Evolutionary conservation across 2,329 filamentous ascomycete genomes (phyloP).

Genomic region (Colletotrichum horii): DNA sequence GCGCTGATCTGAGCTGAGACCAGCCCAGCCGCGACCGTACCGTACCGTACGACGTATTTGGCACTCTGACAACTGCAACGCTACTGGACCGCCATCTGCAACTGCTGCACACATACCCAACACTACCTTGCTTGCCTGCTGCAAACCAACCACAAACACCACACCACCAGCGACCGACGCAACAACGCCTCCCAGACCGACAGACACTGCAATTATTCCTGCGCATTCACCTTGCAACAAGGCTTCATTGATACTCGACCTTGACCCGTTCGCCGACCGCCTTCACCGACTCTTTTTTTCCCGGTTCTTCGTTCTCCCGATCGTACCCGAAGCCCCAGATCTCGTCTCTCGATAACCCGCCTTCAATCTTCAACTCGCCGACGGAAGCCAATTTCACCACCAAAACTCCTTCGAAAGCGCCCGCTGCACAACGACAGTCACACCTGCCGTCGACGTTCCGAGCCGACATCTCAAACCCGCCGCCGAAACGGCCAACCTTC

Average conservation of each 20-base stretch:
- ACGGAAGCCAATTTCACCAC: not conserved
- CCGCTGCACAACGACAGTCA: not conserved
- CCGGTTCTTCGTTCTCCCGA: not conserved
- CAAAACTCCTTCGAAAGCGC: not conserved
- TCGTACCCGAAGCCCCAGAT: not conserved
- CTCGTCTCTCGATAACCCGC: not conserved
- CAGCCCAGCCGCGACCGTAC: not conserved
- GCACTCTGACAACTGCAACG: not conserved
- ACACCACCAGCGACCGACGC: not conserved
- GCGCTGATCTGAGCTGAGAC: not conserved
- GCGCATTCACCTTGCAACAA: not conserved
- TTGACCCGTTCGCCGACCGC: not conserved
- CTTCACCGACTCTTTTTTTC: not conserved
- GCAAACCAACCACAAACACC: constrained; percentile 2
- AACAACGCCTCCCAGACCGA: not conserved
- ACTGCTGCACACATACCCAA: constrained; percentile 3
- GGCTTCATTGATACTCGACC: not conserved
- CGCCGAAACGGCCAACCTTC: not conserved
- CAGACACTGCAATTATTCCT: not conserved
- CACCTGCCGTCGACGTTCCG: not conserved
- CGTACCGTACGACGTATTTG: not conserved
- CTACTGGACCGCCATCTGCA: not conserved
- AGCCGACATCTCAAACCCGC: not conserved
- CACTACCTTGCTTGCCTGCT: not conserved
- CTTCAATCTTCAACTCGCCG: not conserved